A percentile compares a stretch with the other conserved stretches of the same genome.
phyloP scores from a whole-genome alignment of 2,329 filamentous ascomycete genomes.

The Aspergillus tanneri region DNA sequence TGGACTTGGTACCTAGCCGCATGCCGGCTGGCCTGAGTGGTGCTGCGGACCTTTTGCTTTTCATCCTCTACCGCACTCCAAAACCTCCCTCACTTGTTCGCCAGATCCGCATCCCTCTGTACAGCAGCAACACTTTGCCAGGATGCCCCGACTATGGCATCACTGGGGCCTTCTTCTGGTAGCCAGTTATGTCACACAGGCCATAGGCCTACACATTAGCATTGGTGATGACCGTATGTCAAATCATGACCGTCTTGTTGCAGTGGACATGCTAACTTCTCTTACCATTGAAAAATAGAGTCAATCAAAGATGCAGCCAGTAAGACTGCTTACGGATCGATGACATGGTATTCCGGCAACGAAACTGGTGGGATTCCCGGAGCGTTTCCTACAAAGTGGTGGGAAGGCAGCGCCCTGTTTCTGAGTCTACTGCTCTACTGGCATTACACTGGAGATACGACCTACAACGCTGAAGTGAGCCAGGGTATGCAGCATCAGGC shows the following conservation, averaged over 20 bases:
- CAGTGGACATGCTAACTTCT: neutral
- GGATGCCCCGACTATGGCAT: neutral
- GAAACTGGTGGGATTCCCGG: conserved; percentile 52
- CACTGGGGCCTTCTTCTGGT: conserved; percentile 1
- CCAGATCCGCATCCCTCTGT: neutral
- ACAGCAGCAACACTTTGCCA: neutral
- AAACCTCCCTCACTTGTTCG: too few species aligned
- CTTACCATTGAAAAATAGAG: conserved; percentile 24
- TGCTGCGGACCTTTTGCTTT: too few species aligned
- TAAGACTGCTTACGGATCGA: conserved; percentile 49
- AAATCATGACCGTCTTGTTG: neutral
- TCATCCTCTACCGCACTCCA: too few species aligned
- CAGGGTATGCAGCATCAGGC: conserved; percentile 35
- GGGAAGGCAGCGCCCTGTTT: conserved; percentile 69
- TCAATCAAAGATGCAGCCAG: conserved; percentile 47
- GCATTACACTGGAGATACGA: conserved; percentile 63
- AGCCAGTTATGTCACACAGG: neutral
- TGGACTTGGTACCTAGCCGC: too few species aligned
- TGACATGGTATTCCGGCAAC: conserved; percentile 55
- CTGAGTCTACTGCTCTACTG: conserved; percentile 69
- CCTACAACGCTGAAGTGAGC: conserved; percentile 61
- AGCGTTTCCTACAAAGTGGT: conserved; percentile 70
- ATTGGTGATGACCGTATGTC: conserved; percentile 9
- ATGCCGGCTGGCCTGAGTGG: too few species aligned
- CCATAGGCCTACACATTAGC: neutral